Evolutionary conservation across 495 filamentous ascomycete species (phyloP), one percentile per base, ranked within the genome.

Genomic region (Xylaria telfairii): DNA sequence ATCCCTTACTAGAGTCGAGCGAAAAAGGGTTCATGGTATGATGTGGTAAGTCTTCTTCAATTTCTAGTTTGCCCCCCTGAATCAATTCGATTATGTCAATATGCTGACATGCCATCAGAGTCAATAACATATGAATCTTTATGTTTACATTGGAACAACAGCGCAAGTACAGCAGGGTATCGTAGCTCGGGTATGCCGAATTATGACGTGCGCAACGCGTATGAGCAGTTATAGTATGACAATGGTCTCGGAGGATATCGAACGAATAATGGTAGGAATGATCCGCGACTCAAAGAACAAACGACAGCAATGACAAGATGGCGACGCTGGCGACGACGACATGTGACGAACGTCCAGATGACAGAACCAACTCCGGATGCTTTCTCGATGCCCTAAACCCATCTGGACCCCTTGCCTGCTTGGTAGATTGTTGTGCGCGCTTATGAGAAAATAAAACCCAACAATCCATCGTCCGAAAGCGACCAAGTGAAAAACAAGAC

Each of bases 391-490:
- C 68, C 69, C 73, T 68, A 70, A 72, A 60, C 39, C 60, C 68
- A 72, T 74, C 65, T 69, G 57, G 69, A 71, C 44, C 72, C 68
- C 59, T 71, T 72, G 71, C 67, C 67, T 71, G 69, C 71, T 74
- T 78, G 72, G 69, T 78, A 76, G 66, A 73, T 68, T 49, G 74
- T 74, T 68, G 72, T 75, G 74, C 42, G 63, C 70, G 75, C 65
- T 72, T 68, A 76, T 68, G 71, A 72, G 69, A 73, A 56, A 78
- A 42, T 64, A 65, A 70, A 73, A 77, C 68, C 67, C 72, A 74
- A 73, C 72, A 70, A 73, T 72, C 74, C 74, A 47, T 66, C 75
- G 73, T 76, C 72, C 67, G 70, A 67, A 72, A 72, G 51, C 63
- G 68, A 57, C 68, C 51, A 68, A 71, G 66, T 41, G 73, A 67